Conservation (phyloP, 2,329 filamentous ascomycete species). For the Moelleriella libera region DNA sequence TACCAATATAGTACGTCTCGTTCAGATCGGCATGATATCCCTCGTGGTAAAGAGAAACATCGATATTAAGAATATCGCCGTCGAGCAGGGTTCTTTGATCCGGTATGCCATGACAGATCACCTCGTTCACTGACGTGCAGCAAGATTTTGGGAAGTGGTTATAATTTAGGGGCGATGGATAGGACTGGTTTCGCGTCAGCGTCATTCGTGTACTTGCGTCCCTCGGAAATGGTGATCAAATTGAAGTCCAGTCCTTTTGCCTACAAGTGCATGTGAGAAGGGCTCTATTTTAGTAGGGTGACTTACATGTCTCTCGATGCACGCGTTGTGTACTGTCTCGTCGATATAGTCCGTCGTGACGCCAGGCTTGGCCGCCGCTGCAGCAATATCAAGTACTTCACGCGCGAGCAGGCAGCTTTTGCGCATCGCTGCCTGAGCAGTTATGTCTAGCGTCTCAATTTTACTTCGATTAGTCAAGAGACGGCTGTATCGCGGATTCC, state of each 20-base stretch:
- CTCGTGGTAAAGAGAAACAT: conserved; percentile 85
- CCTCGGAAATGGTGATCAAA: too few relatives aligned
- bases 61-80: conserved; percentile 94
- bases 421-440: conserved; percentile 78
- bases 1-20: conserved; percentile 96
- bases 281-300: too few relatives aligned
- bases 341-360: conserved; percentile 94
- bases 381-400: conserved; percentile 88
- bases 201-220: neutral
- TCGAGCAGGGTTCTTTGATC: conserved; percentile 78
- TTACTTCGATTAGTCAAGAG: conserved; percentile 57
- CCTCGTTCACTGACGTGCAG: conserved; percentile 91
- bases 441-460: conserved; percentile 66
- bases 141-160: conserved; percentile 95
- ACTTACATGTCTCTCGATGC: conserved; percentile 78
- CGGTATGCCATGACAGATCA: conserved; percentile 97
- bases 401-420: conserved; percentile 78
- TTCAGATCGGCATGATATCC: conserved; percentile 96
- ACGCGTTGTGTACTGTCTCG: conserved; percentile 87
- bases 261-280: too few relatives aligned
- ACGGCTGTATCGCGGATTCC: conserved; percentile 46
- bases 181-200: conserved; percentile 46
- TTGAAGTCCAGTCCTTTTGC: too few relatives aligned
- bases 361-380: conserved; percentile 67
- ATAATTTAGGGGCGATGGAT: conserved; percentile 91